Evolutionary conservation across 2,329 filamentous ascomycete species (phyloP), one percentile per base, ranked within the genome.

Genomic region (Gaeumannomyces tritici): DNA sequence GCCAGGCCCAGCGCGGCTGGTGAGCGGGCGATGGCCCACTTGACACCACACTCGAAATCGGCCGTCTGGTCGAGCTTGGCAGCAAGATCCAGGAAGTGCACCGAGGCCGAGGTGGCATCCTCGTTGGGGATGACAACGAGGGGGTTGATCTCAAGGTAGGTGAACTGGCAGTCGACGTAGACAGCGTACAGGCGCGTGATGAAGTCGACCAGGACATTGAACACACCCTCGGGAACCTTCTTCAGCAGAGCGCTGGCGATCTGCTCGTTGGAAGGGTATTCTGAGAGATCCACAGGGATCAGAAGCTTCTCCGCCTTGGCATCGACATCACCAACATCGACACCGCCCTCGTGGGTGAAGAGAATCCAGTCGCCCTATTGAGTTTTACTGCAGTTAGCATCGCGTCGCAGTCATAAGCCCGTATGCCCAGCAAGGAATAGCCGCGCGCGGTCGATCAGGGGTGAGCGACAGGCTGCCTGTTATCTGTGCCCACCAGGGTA

Each of bases 91-190:
- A 99, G 87, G 87, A 99, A 99, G 86, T 97, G 86, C 62, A 99
- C 95, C 55, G 92, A 89, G 63, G 95, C 95, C 64, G 92, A 96
- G 69, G 93, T 98, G 74, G 85, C 89, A 71, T 93, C 88, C 69
- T 85, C 89, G 77, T 98, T 98, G 77, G 95, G 95, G 72, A 99
- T 93, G 75, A 97, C 95, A 66, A 99, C 95, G 67, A 99, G 83
- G 70, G 95, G 95, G 87, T 99, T 99, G 84, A 99, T 99, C 81
- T 99, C 95, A 71, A 99, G 91, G 83, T 99, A 99, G 73, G 95
- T 98, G 86, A 99, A 99, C 80, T 99, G 95, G 87, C 91, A 96
- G 84, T 99, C 95, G 68, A 98, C 95, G 74, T 98, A 99, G 80
- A 99, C 95, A 71, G 93, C 95, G 76, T 99, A 99, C 69, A 99